Conservation (phyloP, 177 flowering plant species). For the Tripterygium wilfordii region DNA sequence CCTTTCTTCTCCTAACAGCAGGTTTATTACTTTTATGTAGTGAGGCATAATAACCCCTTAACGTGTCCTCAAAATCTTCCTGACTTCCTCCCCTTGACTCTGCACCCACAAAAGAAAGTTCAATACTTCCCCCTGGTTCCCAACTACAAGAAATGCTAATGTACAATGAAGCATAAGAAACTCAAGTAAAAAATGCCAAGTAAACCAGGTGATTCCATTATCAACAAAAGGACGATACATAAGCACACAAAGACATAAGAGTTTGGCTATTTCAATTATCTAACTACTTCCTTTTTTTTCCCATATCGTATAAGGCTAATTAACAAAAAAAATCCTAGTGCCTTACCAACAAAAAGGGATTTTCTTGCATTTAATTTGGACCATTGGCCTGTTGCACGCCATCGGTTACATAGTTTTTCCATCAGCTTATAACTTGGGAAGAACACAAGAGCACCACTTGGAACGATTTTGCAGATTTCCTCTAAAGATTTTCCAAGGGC, state of each 20-base stretch:
- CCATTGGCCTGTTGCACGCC: constrained; percentile 96
- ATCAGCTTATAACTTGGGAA: constrained; percentile 96
- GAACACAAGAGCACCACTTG: constrained; percentile 92
- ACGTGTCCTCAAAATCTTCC: constrained; percentile 63
- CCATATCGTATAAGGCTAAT: neutral
- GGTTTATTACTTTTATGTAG: constrained; percentile 34
- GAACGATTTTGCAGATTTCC: constrained; percentile 73
- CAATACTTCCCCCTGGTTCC: constrained; percentile 5
- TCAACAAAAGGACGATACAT: no score
- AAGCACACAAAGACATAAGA: no score
- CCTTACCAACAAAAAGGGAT: constrained; percentile 71
- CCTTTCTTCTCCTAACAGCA: constrained; percentile 37
- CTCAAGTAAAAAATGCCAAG: neutral
- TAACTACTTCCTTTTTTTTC: no score
- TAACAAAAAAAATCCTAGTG: neutral
- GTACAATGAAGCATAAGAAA: neutral
- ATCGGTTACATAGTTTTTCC: constrained; percentile 77
- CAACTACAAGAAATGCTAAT: neutral
- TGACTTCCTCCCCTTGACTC: constrained; percentile 90
- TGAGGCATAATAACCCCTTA: constrained; percentile 68
- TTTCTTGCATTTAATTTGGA: constrained; percentile 65
- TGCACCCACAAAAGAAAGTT: constrained; percentile 18
- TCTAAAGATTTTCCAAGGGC: constrained; percentile 79
- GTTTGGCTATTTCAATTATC: no score
- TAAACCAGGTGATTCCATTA: neutral